These are phyloP conservation scores for Alternaria hordeiaustralica DNA, from an alignment of 2,329 filamentous ascomycete species.

Conservation along the genomic window DNA sequence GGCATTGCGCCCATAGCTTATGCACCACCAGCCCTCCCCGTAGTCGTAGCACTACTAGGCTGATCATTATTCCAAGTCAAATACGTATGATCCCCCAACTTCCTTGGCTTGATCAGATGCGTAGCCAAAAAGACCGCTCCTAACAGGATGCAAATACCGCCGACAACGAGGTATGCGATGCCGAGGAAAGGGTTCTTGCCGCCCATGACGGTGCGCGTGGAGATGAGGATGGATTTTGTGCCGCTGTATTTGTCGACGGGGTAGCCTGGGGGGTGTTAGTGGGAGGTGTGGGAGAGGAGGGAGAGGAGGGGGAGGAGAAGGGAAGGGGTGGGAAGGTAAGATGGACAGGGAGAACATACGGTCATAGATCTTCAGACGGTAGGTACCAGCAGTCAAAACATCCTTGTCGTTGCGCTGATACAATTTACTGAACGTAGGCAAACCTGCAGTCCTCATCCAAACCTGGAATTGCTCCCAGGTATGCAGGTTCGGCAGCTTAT, in stretches of 20 bases:
- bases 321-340: background rate
- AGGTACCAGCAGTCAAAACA: constrained; percentile 72
- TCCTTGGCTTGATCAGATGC: constrained; percentile 90
- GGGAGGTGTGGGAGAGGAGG: background rate
- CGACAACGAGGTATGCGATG: constrained; percentile 94
- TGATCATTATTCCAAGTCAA: constrained; percentile 89
- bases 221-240: constrained; percentile 88
- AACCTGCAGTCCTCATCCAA: constrained; percentile 96
- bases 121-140: constrained; percentile 88
- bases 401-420: constrained; percentile 79
- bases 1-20: constrained; percentile 1
- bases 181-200: constrained; percentile 95
- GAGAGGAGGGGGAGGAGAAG: background rate
- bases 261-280: constrained; percentile 68
- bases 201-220: constrained; percentile 89
- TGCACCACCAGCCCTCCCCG: constrained; percentile 50
- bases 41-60: constrained; percentile 62
- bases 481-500: constrained; percentile 73
- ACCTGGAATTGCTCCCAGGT: constrained; percentile 88
- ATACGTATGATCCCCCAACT: constrained; percentile 97
- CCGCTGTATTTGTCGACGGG: constrained; percentile 79
- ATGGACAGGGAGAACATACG: constrained; percentile 62
- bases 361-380: constrained; percentile 77
- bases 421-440: constrained; percentile 94
- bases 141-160: constrained; percentile 88